These are phyloP conservation scores for Kandelia obovata DNA, from an alignment of 345 rosid species.

Conservation along the genomic window DNA sequence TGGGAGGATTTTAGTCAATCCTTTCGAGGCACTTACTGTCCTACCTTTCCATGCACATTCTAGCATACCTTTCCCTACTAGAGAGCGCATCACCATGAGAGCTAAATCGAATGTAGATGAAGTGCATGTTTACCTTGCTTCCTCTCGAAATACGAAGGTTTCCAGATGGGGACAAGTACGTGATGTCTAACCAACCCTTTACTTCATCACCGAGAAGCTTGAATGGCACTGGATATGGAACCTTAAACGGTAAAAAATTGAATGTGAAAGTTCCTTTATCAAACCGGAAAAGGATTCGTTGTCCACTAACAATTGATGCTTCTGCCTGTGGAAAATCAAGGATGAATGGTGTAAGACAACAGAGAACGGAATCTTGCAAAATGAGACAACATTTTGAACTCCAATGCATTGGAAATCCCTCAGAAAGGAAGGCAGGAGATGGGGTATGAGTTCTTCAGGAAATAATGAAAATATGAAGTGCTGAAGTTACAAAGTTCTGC, in stretches of 20 bases:
- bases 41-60: not conserved
- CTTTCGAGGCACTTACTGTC: not conserved
- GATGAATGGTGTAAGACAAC: not conserved
- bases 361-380: not conserved
- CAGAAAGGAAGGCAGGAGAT: not conserved
- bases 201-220: constrained; percentile 96
- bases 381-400: not conserved
- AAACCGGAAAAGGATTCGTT: constrained; percentile 63
- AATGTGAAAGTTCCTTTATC: constrained; percentile 78
- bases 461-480: too few species aligned
- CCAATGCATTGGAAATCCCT: not conserved
- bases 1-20: not conserved
- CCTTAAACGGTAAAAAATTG: constrained; percentile 82
- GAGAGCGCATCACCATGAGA: not conserved
- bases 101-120: not conserved
- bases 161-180: constrained; percentile 80
- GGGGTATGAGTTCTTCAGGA: too few species aligned
- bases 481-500: too few species aligned
- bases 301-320: constrained; percentile 61
- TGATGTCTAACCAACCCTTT: constrained; percentile 88
- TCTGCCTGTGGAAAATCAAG: constrained; percentile 53
- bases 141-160: constrained; percentile 90
- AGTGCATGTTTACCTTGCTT: constrained; percentile 60
- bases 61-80: not conserved
- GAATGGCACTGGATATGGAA: constrained; percentile 96